Evolutionary conservation across 805 yeast species (phyloP).

Genomic region (Candida ovalis): DNA sequence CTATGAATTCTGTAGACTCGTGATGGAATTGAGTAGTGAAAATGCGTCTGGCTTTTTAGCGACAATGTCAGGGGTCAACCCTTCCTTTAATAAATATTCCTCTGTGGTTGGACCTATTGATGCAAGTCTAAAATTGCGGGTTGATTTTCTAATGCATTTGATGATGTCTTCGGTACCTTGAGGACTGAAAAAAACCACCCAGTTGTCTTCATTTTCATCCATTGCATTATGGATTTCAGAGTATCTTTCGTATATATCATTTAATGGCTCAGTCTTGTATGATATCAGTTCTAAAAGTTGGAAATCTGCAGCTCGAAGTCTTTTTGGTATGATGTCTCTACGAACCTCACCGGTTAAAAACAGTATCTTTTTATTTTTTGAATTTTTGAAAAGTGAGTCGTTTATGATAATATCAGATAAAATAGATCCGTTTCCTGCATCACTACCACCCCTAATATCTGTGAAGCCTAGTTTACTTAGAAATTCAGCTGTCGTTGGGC

Average conservation of each 20-base stretch:
- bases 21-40: slow-evolving; percentile 45
- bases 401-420: slow-evolving; percentile 60
- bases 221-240: slow-evolving; percentile 27
- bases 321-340: slow-evolving; percentile 74
- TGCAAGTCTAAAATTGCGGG: slow-evolving; percentile 46
- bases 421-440: slow-evolving; percentile 77
- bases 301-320: slow-evolving; percentile 41
- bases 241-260: slow-evolving; percentile 37
- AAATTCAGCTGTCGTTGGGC: slow-evolving; percentile 77
- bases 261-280: slow-evolving; percentile 58
- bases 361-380: slow-evolving; percentile 36
- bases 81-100: slow-evolving; percentile 48
- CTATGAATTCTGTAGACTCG: not conserved
- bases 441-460: slow-evolving; percentile 64
- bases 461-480: slow-evolving; percentile 59
- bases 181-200: slow-evolving; percentile 90
- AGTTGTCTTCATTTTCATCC: slow-evolving; percentile 30
- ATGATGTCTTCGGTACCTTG: slow-evolving; percentile 75
- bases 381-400: slow-evolving; percentile 25
- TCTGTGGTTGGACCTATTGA: slow-evolving; percentile 94
- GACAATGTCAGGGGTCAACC: slow-evolving; percentile 56
- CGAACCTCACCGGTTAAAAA: slow-evolving; percentile 87
- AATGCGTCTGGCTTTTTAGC: slow-evolving; percentile 71
- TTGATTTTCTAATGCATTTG: slow-evolving; percentile 27
- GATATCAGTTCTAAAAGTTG: slow-evolving; percentile 57